Conservation (phyloP, 306 rosid genomes). For the Dryas drummondii region DNA sequence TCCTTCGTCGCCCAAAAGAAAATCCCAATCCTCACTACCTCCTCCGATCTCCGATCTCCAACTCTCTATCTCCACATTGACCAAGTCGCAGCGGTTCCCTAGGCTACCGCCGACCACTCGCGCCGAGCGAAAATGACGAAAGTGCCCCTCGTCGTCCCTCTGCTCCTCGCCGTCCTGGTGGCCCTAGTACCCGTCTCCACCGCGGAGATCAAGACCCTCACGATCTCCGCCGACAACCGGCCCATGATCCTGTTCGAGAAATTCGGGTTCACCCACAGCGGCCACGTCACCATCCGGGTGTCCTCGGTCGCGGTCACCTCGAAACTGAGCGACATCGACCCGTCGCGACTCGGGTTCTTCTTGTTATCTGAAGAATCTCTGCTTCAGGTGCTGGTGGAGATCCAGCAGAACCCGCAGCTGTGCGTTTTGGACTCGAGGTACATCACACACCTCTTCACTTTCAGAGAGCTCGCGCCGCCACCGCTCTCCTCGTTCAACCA, state of each 20-base stretch:
- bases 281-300: conserved; percentile 59
- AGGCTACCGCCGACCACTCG: neutral
- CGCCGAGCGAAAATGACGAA: conserved; percentile 38
- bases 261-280: conserved; percentile 85
- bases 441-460: conserved; percentile 50
- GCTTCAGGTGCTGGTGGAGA: conserved; percentile 79
- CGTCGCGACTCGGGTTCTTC: conserved; percentile 77
- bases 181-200: conserved; percentile 32
- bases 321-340: conserved; percentile 20
- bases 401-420: conserved; percentile 63
- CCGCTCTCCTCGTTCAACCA: conserved; percentile 48
- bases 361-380: conserved; percentile 78
- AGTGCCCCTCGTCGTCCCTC: conserved; percentile 33
- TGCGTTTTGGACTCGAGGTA: conserved; percentile 71
- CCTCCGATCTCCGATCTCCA: too few species aligned
- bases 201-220: conserved; percentile 78
- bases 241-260: conserved; percentile 81
- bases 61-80: neutral
- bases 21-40: too few species aligned
- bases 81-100: neutral
- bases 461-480: conserved; percentile 75
- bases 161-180: conserved; percentile 30
- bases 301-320: conserved; percentile 46
- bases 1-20: too few species aligned
- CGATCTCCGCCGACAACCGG: conserved; percentile 61